phyloP scores from a whole-genome alignment of 2,329 filamentous ascomycete genomes.

The Ascochyta koolunga region DNA sequence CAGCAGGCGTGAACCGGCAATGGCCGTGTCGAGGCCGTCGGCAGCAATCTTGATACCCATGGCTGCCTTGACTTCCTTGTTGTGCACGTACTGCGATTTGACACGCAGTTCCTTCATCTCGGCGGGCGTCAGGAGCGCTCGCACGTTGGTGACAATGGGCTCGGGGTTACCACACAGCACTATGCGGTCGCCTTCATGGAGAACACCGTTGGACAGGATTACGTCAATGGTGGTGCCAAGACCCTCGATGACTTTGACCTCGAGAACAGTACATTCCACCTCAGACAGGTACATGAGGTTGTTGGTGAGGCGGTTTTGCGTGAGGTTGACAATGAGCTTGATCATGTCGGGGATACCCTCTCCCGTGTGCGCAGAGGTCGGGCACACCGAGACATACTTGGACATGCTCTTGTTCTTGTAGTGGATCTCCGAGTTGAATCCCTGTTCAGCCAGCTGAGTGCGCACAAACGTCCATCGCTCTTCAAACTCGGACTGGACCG shows the following conservation, averaged over 20 bases:
- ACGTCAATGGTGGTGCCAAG: conserved; percentile 99
- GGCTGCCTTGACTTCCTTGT: conserved; percentile 98
- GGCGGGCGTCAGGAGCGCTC: conserved; percentile 90
- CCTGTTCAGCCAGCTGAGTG: conserved; percentile 91
- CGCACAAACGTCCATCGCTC: conserved; percentile 91
- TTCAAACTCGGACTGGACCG: conserved; percentile 91
- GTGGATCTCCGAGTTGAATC: conserved; percentile 96
- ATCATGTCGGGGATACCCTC: conserved; percentile 99
- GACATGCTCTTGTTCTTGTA: conserved; percentile 99
- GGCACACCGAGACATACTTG: conserved; percentile 91
- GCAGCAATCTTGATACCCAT: conserved; percentile 99
- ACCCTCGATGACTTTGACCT: conserved; percentile 99
- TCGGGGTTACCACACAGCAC: conserved; percentile 97
- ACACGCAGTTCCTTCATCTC: conserved; percentile 92
- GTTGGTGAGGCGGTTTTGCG: conserved; percentile 96
- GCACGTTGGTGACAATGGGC: conserved; percentile 91
- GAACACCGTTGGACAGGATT: conserved; percentile 91
- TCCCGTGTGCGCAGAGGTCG: conserved; percentile 97
- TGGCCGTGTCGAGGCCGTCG: conserved; percentile 92
- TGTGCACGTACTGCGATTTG: conserved; percentile 96
- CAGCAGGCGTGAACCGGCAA: conserved; percentile 92
- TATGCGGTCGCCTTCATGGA: conserved; percentile 92
- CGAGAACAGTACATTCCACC: conserved; percentile 95
- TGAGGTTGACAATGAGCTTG: conserved; percentile 89
- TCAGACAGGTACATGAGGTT: conserved; percentile 98